A percentile compares a stretch with the other conserved stretches of the same genome.
Conservation (phyloP, 2,329 filamentous ascomycete genomes). For the Hypoxylon sp. region DNA sequence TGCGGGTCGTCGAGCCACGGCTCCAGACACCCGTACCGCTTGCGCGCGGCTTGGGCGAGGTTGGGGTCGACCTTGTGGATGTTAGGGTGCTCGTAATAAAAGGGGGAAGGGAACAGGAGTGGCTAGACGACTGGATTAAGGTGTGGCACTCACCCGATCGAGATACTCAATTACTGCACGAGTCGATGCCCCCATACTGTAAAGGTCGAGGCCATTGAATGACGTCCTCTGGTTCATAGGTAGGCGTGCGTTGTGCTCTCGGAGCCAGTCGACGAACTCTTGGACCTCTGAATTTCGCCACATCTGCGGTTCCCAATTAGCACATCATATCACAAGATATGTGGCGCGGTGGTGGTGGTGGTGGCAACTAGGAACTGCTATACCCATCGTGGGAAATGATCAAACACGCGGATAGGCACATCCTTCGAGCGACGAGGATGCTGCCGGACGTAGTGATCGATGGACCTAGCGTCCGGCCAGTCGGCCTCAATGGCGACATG, state of each 20-base stretch:
- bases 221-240: constrained; percentile 50
- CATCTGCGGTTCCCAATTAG: constrained; percentile 57
- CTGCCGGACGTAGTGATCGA: constrained; percentile 66
- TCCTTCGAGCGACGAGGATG: constrained; percentile 52
- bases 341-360: not conserved
- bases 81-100: not conserved
- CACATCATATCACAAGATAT: not conserved
- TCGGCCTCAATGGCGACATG: constrained; percentile 67
- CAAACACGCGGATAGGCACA: constrained; percentile 60
- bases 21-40: constrained; percentile 63
- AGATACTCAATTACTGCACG: constrained; percentile 60
- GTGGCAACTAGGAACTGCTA: not conserved
- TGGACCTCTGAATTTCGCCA: constrained; percentile 69
- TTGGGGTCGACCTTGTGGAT: constrained; percentile 57
- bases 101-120: not conserved
- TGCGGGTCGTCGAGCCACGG: constrained; percentile 66
- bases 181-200: constrained; percentile 41
- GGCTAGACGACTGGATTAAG: not conserved
- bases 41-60: constrained; percentile 60
- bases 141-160: constrained; percentile 48
- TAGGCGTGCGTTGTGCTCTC: constrained; percentile 57
- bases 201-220: constrained; percentile 67
- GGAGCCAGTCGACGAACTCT: constrained; percentile 66
- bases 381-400: constrained; percentile 65
- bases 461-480: constrained; percentile 67